Percentiles rank a stretch among this genome's conserved stretches.
These are phyloP conservation scores for Paramarasmius palmivorus DNA, from an alignment of 1,284 basidiomycete species.

Conservation along the genomic window DNA sequence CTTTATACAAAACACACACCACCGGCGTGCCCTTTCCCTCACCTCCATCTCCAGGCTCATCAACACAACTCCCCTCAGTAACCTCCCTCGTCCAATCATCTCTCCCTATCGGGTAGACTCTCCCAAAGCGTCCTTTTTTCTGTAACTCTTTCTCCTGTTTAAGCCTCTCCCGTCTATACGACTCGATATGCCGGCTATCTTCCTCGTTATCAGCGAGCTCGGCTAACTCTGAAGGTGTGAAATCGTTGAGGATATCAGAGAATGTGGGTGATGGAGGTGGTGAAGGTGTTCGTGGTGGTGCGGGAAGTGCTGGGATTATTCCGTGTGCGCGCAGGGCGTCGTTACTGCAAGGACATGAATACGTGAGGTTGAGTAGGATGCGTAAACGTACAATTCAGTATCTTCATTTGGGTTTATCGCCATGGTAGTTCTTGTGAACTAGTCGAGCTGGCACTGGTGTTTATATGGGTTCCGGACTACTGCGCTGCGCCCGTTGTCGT, in stretches of 20 bases:
- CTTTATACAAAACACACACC: constrained; percentile 88
- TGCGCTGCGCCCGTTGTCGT: too few relatives aligned
- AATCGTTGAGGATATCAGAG: constrained; percentile 66
- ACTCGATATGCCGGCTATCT: constrained; percentile 74
- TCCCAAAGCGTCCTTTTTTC: constrained; percentile 77
- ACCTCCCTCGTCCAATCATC: constrained; percentile 96
- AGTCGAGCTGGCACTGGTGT: too few relatives aligned
- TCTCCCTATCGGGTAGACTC: constrained; percentile 86
- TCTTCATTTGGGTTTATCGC: constrained; percentile 82
- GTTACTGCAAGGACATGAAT: constrained; percentile 56
- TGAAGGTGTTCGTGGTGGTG: constrained; percentile 72
- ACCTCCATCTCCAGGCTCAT: constrained; percentile 65
- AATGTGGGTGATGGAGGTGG: constrained; percentile 68
- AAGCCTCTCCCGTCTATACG: constrained; percentile 68
- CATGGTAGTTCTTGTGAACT: constrained; percentile 37
- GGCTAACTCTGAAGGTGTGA: constrained; percentile 65
- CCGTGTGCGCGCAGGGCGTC: constrained; percentile 91
- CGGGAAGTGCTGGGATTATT: constrained; percentile 78
- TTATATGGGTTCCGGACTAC: too few relatives aligned
- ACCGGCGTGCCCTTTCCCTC: constrained; percentile 76
- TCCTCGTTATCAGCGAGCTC: constrained; percentile 74
- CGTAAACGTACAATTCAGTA: constrained; percentile 80
- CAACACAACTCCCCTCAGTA: constrained; percentile 84
- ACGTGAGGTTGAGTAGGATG: constrained; percentile 5
- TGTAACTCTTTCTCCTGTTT: constrained; percentile 64